Percentiles rank a stretch among this genome's conserved stretches.
These are phyloP conservation scores for Grigorovia jiainica DNA, from an alignment of 805 yeast genomes.

Conservation along the genomic window DNA sequence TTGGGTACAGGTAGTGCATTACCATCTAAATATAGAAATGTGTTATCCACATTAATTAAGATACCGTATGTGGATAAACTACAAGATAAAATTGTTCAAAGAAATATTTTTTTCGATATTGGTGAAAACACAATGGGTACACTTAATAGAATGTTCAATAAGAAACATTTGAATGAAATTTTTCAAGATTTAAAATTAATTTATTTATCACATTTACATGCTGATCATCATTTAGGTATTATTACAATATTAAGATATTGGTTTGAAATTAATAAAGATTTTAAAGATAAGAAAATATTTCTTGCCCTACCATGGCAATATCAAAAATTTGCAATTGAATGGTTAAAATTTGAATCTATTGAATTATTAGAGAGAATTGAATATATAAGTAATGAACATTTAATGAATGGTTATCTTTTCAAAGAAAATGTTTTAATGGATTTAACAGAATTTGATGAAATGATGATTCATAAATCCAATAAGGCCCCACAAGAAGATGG, in stretches of 20 bases:
- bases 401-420: conserved; percentile 32
- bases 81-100: conserved; percentile 17
- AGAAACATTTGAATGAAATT: conserved; percentile 33
- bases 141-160: conserved; percentile 51
- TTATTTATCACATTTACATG: conserved; percentile 84
- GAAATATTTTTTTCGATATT: conserved; percentile 69
- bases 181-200: conserved; percentile 56
- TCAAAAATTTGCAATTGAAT: conserved; percentile 55
- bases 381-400: conserved; percentile 54
- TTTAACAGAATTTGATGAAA: conserved; percentile 14
- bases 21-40: conserved; percentile 80
- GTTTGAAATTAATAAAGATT: conserved; percentile 36
- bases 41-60: conserved; percentile 67
- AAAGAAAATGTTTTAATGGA: conserved; percentile 25
- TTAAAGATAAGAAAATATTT: conserved; percentile 35
- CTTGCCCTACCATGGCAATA: conserved; percentile 72
- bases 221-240: conserved; percentile 91
- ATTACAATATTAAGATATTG: conserved; percentile 62
- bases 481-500: conserved; percentile 5
- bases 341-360: conserved; percentile 43
- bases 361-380: conserved; percentile 35
- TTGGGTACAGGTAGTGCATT: conserved; percentile 91
- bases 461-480: neutral
- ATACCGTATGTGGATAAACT: conserved; percentile 39
- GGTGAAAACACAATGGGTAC: conserved; percentile 88